Evolutionary conservation across 2,329 filamentous ascomycete species (phyloP).

Genomic region (Mycosphaerelloides madeirae): DNA sequence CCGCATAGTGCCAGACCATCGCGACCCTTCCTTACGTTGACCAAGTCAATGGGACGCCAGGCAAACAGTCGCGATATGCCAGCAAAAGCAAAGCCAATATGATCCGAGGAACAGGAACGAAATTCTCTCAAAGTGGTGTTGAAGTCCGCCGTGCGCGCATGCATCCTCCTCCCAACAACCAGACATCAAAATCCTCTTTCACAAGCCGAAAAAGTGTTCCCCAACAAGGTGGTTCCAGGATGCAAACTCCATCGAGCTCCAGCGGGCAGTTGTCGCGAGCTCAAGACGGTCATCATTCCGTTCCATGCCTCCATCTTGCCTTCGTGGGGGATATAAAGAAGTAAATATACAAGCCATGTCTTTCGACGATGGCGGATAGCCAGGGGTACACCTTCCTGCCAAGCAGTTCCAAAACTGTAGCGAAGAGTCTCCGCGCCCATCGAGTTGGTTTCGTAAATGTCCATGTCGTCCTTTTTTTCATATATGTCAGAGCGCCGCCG

Average conservation of each 20-base stretch:
- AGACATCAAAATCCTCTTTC: not conserved
- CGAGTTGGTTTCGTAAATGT: not conserved
- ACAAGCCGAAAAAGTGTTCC: not conserved
- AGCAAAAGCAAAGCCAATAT: not conserved
- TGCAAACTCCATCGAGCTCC: slow-evolving; percentile 29
- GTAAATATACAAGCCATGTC: slow-evolving; percentile 7
- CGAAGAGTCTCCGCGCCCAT: not conserved
- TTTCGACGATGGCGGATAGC: slow-evolving; percentile 13
- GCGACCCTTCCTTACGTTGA: slow-evolving; percentile 1
- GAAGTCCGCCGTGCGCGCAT: slow-evolving; percentile 16
- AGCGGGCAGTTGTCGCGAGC: slow-evolving; percentile 23
- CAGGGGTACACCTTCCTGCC: not conserved
- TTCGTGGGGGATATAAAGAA: slow-evolving; percentile 1
- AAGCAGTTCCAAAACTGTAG: not conserved
- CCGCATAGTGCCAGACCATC: too few species aligned
- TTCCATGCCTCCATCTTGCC: slow-evolving; percentile 3
- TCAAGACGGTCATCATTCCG: slow-evolving; percentile 32
- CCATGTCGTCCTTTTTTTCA: slow-evolving; percentile 7
- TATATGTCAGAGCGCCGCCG: not conserved
- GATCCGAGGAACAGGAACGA: slow-evolving; percentile 1
- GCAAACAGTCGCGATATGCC: not conserved
- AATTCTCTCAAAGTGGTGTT: slow-evolving; percentile 11
- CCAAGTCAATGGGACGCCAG: slow-evolving; percentile 18
- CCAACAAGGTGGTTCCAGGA: slow-evolving; percentile 4
- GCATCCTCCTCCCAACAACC: slow-evolving; percentile 3